phyloP scores from a whole-genome alignment of 1,284 basidiomycete species.

The Tilletia setariae region DNA sequence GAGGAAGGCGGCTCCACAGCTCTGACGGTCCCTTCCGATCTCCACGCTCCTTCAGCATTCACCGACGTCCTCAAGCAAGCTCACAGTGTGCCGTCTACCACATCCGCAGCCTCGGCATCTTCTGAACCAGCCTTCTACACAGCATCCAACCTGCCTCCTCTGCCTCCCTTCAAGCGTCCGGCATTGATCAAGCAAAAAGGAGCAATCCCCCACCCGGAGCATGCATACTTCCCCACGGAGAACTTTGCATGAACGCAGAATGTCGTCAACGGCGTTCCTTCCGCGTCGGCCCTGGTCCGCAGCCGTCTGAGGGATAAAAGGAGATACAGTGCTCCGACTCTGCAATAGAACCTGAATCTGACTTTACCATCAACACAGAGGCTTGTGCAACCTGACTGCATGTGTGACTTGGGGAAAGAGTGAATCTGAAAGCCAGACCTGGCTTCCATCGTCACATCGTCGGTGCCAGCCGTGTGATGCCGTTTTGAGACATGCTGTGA shows the following conservation, averaged over 20 bases:
- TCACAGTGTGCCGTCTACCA: constrained; percentile 23
- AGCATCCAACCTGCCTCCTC: constrained; percentile 44
- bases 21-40: constrained; percentile 45
- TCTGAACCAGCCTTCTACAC: constrained; percentile 36
- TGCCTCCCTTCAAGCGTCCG: constrained; percentile 47
- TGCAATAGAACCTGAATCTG: background rate
- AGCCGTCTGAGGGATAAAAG: background rate
- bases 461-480: no score
- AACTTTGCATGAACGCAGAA: constrained; percentile 18
- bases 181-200: constrained; percentile 50
- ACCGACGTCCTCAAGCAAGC: constrained; percentile 51
- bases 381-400: no score
- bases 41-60: constrained; percentile 50
- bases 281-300: background rate
- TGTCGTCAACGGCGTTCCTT: background rate
- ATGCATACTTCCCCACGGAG: constrained; percentile 48
- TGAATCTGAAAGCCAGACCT: no score
- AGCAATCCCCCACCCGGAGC: constrained; percentile 48
- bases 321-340: background rate
- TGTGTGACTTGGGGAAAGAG: no score
- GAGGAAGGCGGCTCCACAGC: constrained; percentile 37
- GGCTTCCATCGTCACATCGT: no score
- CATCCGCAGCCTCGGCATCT: background rate
- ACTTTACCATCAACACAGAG: no score
- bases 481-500: no score